These are phyloP conservation scores for Ilyonectria mors-panacis DNA, from an alignment of 2,329 filamentous ascomycete genomes.

Conservation along the genomic window DNA sequence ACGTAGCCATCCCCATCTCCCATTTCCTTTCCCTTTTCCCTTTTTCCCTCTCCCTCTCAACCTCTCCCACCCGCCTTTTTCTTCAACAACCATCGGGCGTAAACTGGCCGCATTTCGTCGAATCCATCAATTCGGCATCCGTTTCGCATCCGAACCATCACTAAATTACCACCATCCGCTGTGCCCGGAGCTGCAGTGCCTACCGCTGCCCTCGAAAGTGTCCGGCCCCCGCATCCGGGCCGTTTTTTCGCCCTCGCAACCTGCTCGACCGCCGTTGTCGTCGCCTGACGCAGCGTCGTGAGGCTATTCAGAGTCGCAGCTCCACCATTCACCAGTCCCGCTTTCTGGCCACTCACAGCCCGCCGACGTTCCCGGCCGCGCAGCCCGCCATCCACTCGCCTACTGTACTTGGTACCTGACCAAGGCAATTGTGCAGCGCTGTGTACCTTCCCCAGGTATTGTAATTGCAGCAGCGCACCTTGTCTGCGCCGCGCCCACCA, in stretches of 20 bases:
- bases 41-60: slow-evolving; percentile 41
- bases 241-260: slow-evolving; percentile 40
- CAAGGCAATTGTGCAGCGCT: slow-evolving; percentile 28
- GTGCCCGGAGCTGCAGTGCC: slow-evolving; percentile 50
- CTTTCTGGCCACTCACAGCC: slow-evolving; percentile 47
- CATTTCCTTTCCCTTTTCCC: slow-evolving; percentile 46
- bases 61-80: slow-evolving; percentile 49
- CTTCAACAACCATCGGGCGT: slow-evolving; percentile 55
- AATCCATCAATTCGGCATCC: slow-evolving; percentile 61
- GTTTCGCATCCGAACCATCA: slow-evolving; percentile 53
- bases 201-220: slow-evolving; percentile 43
- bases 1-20: slow-evolving; percentile 66
- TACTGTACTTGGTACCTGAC: slow-evolving; percentile 31
- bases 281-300: slow-evolving; percentile 48
- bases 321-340: slow-evolving; percentile 43
- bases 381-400: slow-evolving; percentile 27
- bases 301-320: slow-evolving; percentile 58
- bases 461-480: slow-evolving; percentile 22
- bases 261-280: slow-evolving; percentile 34
- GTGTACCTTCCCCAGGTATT: slow-evolving; percentile 34
- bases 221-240: slow-evolving; percentile 39
- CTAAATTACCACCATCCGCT: slow-evolving; percentile 55
- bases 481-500: background rate
- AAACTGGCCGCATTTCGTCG: slow-evolving; percentile 47
- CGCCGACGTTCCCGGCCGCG: slow-evolving; percentile 38